Conservation (phyloP, 345 rosid genomes). For the Acer yangbiense region DNA sequence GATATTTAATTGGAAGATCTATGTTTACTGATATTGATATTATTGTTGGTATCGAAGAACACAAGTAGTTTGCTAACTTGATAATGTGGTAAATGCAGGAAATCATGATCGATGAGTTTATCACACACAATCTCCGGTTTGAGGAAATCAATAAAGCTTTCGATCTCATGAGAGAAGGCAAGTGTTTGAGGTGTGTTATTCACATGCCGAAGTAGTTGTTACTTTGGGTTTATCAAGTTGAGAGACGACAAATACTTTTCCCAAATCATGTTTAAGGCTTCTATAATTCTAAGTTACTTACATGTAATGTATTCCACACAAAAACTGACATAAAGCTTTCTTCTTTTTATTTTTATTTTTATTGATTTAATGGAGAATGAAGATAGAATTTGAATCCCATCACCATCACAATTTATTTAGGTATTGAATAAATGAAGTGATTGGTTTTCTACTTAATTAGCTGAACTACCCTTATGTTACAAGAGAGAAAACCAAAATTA, state of each 20-base stretch:
- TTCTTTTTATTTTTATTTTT: too few species aligned
- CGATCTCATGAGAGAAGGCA: constrained; percentile 79
- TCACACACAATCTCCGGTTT: constrained; percentile 67
- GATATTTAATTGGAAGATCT: not conserved
- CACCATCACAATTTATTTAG: not conserved
- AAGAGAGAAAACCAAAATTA: too few species aligned
- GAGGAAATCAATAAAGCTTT: constrained; percentile 80
- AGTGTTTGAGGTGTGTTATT: constrained; percentile 78
- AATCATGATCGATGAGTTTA: constrained; percentile 68
- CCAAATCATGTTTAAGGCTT: not conserved
- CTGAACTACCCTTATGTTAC: constrained; percentile 46
- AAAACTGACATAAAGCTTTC: not conserved
- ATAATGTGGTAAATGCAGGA: constrained; percentile 43
- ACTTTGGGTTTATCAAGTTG: too few species aligned
- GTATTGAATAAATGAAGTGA: not conserved
- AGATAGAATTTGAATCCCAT: not conserved
- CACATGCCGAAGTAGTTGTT: constrained; percentile 61
- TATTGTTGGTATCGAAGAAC: not conserved
- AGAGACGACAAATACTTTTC: too few species aligned
- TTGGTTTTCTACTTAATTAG: constrained; percentile 28
- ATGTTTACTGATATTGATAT: not conserved
- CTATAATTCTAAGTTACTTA: not conserved
- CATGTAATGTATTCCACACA: not conserved
- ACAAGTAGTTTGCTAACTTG: not conserved
- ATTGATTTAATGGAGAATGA: not conserved